Percentiles rank a stretch among this genome's conserved stretches.
phyloP scores from a whole-genome alignment of 768 basidiomycete species.

The Galerina sulciceps region DNA sequence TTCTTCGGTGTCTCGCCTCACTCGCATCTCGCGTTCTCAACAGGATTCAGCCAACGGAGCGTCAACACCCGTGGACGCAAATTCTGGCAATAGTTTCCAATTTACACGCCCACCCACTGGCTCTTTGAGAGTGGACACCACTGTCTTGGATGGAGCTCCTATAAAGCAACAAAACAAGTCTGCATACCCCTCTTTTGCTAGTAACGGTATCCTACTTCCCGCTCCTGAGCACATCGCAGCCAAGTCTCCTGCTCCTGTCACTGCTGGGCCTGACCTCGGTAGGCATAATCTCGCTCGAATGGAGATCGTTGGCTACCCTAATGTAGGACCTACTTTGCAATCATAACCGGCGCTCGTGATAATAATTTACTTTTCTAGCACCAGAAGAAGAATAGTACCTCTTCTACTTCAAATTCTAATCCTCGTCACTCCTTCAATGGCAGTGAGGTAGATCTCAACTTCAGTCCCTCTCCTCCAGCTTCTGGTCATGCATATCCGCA shows the following conservation, averaged over 20 bases:
- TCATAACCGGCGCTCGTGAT: neutral
- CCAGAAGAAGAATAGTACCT: conserved; percentile 46
- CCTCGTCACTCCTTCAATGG: conserved; percentile 80
- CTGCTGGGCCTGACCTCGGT: conserved; percentile 85
- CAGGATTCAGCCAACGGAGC: conserved; percentile 53
- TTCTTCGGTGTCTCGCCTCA: conserved; percentile 70
- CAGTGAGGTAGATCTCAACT: conserved; percentile 64
- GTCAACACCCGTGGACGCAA: conserved; percentile 61
- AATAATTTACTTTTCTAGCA: conserved; percentile 14
- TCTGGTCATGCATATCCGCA: conserved; percentile 50
- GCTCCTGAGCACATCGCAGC: conserved; percentile 60
- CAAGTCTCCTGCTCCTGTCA: conserved; percentile 80
- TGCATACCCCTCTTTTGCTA: conserved; percentile 74
- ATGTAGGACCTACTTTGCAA: conserved; percentile 45
- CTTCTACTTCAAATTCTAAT: conserved; percentile 52
- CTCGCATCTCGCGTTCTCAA: conserved; percentile 68
- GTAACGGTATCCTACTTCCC: conserved; percentile 61
- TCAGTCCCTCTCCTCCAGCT: conserved; percentile 57
- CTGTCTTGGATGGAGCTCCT: conserved; percentile 59
- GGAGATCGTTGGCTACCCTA: conserved; percentile 75
- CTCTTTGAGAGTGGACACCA: conserved; percentile 76
- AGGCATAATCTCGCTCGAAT: conserved; percentile 71
- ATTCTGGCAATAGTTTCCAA: conserved; percentile 49
- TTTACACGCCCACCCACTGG: conserved; percentile 69
- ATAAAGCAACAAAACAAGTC: conserved; percentile 79